phyloP scores from a whole-genome alignment of 352 stramenopile genomes.

The Pseudoperonospora humuli region DNA sequence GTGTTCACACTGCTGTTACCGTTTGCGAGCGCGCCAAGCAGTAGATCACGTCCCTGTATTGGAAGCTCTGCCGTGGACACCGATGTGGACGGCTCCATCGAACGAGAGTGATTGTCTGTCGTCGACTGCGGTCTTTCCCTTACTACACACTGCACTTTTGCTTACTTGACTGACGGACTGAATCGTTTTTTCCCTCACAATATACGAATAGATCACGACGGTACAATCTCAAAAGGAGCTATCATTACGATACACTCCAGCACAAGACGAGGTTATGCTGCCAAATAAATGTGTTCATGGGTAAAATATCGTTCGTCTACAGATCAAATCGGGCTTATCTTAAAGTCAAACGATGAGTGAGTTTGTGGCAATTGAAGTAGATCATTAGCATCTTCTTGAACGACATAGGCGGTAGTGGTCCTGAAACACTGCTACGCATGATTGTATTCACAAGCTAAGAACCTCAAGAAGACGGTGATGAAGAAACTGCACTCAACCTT shows the following conservation, averaged over 20 bases:
- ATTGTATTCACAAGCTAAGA: too few relatives aligned
- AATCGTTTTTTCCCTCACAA: conserved; percentile 23
- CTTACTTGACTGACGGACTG: conserved; percentile 20
- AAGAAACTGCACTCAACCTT: too few relatives aligned
- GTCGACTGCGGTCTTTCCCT: conserved; percentile 2
- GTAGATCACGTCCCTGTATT: conserved; percentile 33
- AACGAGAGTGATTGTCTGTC: conserved; percentile 13
- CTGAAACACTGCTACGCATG: too few relatives aligned
- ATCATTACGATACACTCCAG: conserved; percentile 1
- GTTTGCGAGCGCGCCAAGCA: conserved; percentile 31
- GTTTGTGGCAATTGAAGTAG: too few relatives aligned
- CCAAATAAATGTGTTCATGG: too few relatives aligned
- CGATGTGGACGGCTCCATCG: conserved; percentile 14
- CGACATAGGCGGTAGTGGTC: too few relatives aligned
- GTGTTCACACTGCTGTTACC: background rate
- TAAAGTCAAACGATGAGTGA: too few relatives aligned
- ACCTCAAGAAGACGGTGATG: too few relatives aligned
- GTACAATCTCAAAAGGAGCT: conserved; percentile 10
- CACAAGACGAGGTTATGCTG: too few relatives aligned
- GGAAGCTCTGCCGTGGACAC: conserved; percentile 20
- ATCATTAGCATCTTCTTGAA: too few relatives aligned
- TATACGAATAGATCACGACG: conserved; percentile 26
- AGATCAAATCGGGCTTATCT: too few relatives aligned
- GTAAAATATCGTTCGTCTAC: too few relatives aligned
- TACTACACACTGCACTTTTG: background rate